Percentiles rank a stretch among this genome's conserved stretches.
phyloP scores from a whole-genome alignment of 2,329 filamentous ascomycete genomes.

The Myriangium duriaei region DNA sequence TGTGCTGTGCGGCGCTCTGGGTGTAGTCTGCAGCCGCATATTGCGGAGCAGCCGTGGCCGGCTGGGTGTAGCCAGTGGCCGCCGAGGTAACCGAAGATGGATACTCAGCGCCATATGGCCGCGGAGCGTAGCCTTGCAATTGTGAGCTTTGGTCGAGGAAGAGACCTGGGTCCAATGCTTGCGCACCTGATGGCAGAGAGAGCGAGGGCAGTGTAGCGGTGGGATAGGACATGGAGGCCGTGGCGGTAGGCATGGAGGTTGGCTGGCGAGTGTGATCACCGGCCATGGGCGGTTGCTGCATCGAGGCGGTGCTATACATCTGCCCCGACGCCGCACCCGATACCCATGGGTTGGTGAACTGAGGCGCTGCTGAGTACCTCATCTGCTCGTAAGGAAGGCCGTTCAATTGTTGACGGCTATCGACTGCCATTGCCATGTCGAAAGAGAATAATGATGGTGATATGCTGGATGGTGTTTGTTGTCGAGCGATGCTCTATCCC shows the following conservation, averaged over 20 bases:
- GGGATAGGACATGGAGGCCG: conserved; percentile 55
- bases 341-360: conserved; percentile 86
- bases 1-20: conserved; percentile 24
- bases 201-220: conserved; percentile 58
- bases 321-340: conserved; percentile 45
- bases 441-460: conserved; percentile 9
- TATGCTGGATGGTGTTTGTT: conserved; percentile 9
- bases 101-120: conserved; percentile 60
- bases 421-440: conserved; percentile 87
- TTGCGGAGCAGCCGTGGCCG: conserved; percentile 53
- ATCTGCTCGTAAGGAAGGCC: conserved; percentile 71
- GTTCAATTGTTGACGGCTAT: conserved; percentile 71
- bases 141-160: conserved; percentile 9
- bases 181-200: conserved; percentile 57
- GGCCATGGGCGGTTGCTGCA: conserved; percentile 47
- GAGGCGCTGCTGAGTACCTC: conserved; percentile 53
- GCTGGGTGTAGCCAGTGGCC: conserved; percentile 49
- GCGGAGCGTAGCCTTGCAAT: conserved; percentile 37
- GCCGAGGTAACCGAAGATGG: conserved; percentile 60
- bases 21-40: conserved; percentile 57
- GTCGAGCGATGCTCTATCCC: too few species aligned
- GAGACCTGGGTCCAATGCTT: conserved; percentile 40
- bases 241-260: conserved; percentile 45
- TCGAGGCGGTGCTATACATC: conserved; percentile 50
- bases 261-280: conserved; percentile 44